A percentile compares a stretch with the other conserved stretches of the same genome.
Conservation (phyloP, 2,329 filamentous ascomycete genomes). For the Mycosphaerella sp. region DNA sequence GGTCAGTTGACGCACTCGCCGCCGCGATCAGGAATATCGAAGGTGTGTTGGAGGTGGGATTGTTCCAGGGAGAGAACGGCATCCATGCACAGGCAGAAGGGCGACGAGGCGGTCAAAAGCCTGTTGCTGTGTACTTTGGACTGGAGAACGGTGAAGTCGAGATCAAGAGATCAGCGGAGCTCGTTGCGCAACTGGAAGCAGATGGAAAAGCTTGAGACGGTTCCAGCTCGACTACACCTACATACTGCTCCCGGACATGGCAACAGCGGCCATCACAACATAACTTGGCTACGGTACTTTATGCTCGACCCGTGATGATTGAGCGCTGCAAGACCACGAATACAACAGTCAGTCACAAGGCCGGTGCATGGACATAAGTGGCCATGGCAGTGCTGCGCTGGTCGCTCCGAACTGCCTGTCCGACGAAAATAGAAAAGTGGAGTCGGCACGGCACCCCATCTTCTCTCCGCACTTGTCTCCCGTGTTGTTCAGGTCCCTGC, state of each 20-base stretch:
- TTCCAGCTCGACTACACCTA: too few relatives aligned
- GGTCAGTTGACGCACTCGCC: conserved; percentile 73
- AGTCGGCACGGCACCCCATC: not conserved
- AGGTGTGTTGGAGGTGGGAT: conserved; percentile 84
- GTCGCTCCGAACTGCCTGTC: not conserved
- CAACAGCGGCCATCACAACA: too few relatives aligned
- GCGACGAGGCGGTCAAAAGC: conserved; percentile 72
- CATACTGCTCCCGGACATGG: too few relatives aligned
- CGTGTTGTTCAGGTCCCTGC: not conserved
- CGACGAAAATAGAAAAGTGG: not conserved
- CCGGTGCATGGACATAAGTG: too few relatives aligned
- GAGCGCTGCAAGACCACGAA: too few relatives aligned
- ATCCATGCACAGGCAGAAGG: conserved; percentile 55
- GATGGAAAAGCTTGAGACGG: not conserved
- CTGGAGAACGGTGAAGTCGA: conserved; percentile 57
- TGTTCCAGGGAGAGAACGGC: conserved; percentile 81
- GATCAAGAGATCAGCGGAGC: conserved; percentile 22
- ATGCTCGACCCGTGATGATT: too few relatives aligned
- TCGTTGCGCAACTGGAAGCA: conserved; percentile 6
- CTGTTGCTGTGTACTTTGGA: conserved; percentile 90
- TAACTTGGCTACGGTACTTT: too few relatives aligned
- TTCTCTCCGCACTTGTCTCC: conserved; percentile 1
- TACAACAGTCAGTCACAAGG: too few relatives aligned
- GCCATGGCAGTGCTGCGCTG: too few relatives aligned
- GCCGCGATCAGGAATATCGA: conserved; percentile 70